Base-by-base conservation (phyloP, 371 early-diverging fungal genomes). In the Mucor ambiguus region DNA sequence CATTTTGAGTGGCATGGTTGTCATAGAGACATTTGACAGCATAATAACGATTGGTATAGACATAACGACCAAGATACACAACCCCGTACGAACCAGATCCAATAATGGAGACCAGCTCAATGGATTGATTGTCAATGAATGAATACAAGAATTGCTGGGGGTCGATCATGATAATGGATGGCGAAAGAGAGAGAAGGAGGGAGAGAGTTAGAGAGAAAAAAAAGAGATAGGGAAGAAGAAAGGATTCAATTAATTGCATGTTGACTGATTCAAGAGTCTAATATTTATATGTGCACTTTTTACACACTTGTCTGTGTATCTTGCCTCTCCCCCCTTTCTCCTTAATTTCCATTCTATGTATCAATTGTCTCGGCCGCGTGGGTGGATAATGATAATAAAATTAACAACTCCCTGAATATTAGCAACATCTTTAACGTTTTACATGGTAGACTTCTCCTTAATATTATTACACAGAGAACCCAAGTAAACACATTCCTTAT, bases 41-140 rank as follows among this genome's bases (percentile, higher is more conserved):
- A 55, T 77, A 81, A n/a, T 60, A 67, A 43, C 72, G 67, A 64
- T 73, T 65, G 20, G 83, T 80, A 14, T 60, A 69, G 10, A 77
- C 62, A 52, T 82, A 72, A 18, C 76, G 71, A 26, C 88, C 82
- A 52, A 79, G 73, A 67, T 86, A 90, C 58, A 92, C 91, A 24
- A 89, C 83, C 24, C 90, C 90, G 61, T 90, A 91, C 3, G 90
- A 87, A 5, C 92, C 91, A 26, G 82, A 69, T 54, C 92, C 92
- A 29, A 92, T 79, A n/a, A 92, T 70, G 1, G 82, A 79, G 7
- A 72, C 63, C 0, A 82, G 61, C 33, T 75, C 69, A 22, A 82
- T 74, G n/a, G 73, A 73, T 29, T 69, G 55, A 35, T 77, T 69
- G 49, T 79, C 79, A 30, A 81, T 76, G 58, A 58, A 74, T 2